phyloP scores from a whole-genome alignment of 768 basidiomycete species.

The Termitomyces sp. region DNA sequence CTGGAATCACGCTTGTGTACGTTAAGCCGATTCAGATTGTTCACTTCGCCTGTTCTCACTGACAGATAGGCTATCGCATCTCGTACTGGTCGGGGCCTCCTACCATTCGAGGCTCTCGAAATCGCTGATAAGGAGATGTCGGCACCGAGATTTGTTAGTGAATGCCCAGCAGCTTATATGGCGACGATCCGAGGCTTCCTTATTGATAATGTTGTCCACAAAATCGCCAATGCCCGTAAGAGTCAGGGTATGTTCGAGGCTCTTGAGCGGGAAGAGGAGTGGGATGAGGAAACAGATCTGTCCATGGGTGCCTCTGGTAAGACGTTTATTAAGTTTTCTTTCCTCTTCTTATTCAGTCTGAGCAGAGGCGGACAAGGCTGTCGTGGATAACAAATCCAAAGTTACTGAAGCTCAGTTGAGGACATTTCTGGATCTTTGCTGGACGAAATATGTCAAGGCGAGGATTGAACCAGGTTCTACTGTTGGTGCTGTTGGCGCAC shows the following conservation, averaged over 20 bases:
- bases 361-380: constrained; percentile 61
- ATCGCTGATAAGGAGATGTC: constrained; percentile 64
- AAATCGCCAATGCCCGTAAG: constrained; percentile 64
- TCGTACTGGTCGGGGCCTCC: constrained; percentile 57
- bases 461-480: constrained; percentile 98
- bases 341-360: neutral
- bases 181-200: constrained; percentile 71
- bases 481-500: constrained; percentile 97
- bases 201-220: constrained; percentile 57
- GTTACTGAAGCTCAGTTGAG: constrained; percentile 81
- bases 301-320: constrained; percentile 72
- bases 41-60: neutral
- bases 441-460: constrained; percentile 90
- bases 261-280: constrained; percentile 66
- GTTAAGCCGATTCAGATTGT: neutral
- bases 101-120: constrained; percentile 85
- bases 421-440: constrained; percentile 81
- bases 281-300: constrained; percentile 76
- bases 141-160: constrained; percentile 55
- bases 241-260: constrained; percentile 84
- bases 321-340: constrained; percentile 17
- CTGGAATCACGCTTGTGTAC: constrained; percentile 70
- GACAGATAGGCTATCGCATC: constrained; percentile 58
- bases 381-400: constrained; percentile 88
- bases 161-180: constrained; percentile 72